Conservation (phyloP, 2,329 filamentous ascomycete species). For the Sporothrix protearum region DNA sequence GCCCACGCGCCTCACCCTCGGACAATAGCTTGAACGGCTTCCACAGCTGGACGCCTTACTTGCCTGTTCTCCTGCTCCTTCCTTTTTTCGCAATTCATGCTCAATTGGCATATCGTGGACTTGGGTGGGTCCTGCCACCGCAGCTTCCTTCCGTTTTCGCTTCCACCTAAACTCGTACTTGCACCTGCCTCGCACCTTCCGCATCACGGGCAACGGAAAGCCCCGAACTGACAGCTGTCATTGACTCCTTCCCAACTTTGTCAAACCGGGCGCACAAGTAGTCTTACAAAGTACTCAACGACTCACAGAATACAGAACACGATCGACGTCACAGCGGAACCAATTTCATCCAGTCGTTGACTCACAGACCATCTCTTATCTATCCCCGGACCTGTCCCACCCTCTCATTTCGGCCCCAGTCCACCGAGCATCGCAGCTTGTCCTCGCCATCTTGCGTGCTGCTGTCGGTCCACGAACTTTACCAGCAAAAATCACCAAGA, state of each 20-base stretch:
- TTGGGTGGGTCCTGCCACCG: background rate
- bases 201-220: background rate
- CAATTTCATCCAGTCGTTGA: background rate
- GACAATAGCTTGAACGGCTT: background rate
- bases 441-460: background rate
- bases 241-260: slow-evolving; percentile 5
- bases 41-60: background rate
- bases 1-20: background rate
- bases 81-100: background rate
- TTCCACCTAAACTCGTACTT: background rate
- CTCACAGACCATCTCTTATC: slow-evolving; percentile 10
- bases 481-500: background rate
- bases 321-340: background rate
- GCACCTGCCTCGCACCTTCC: background rate
- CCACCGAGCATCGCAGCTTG: slow-evolving; percentile 6
- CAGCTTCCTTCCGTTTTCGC: slow-evolving; percentile 8
- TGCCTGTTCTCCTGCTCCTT: background rate
- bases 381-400: background rate
- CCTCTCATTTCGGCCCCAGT: background rate
- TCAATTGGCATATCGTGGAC: background rate
- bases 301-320: background rate
- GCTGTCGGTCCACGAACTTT: background rate
- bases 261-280: background rate
- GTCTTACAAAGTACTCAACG: background rate
- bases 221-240: background rate